Base-by-base conservation (phyloP, 257 asterid genomes). In the Rubia yunnanensis region DNA sequence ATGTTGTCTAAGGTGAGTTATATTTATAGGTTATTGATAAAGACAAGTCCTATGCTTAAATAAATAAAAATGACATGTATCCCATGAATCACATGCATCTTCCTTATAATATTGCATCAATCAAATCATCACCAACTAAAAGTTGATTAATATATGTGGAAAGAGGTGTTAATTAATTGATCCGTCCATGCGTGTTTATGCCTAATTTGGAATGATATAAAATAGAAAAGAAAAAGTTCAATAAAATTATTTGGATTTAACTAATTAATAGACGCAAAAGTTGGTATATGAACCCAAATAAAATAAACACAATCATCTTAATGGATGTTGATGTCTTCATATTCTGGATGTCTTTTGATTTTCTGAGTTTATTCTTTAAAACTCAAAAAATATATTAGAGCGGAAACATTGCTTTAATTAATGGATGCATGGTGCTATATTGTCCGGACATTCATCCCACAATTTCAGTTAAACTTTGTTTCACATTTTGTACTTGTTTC, bases 81-180 rank as follows among this genome's bases (percentile, higher is more conserved):
- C 28, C 17, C 7, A 24, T 10, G 61, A 26, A 13, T 10, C 32
- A n/a, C n/a, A n/a, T n/a, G n/a, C 18, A 24, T 15, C 28, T n/a
- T 26, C 9, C 5, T 59, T 59, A 57, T 34, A 63, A 63, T 44
- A 50, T 7, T 7, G 57, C 27, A 50, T 34, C 36, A 28, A 54
- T 36, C 59, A 55, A 70, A 69, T 50, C 69, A 52, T 70, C 53
- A 27, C 23, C 36, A 54, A 14, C 17, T 53, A 52, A 56, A 57
- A 30, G 24, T 15, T 39, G 57, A 41, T 63, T 56, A 56, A 56
- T 23, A 23, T 64, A 9, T 30, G 20, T 56, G 48, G 75, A 71
- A 63, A 64, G 64, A 38, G 75, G 63, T 70, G 41, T 64, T 50
- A 17, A 39, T 24, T 52, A 35, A 52, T 36, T 11, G 20, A 17